phyloP scores from a whole-genome alignment of 2,329 filamentous ascomycete species.

The Paraphaeosphaeria minitans region DNA sequence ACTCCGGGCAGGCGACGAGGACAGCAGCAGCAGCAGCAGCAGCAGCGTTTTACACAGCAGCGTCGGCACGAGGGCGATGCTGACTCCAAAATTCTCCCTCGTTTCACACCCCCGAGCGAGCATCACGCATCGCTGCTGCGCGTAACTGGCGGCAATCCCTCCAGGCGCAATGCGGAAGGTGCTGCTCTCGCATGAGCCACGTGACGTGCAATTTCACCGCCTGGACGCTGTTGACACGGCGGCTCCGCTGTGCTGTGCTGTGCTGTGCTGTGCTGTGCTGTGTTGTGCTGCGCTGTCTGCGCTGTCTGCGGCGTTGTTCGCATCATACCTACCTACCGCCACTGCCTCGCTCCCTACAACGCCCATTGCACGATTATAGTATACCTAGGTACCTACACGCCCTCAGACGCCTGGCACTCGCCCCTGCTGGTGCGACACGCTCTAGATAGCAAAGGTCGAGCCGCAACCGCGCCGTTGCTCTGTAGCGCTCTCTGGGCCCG shows the following conservation, averaged over 20 bases:
- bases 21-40: not conserved
- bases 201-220: slow-evolving; percentile 2
- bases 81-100: not conserved
- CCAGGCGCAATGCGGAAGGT: slow-evolving; percentile 9
- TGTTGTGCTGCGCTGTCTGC: not conserved
- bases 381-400: no score
- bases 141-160: slow-evolving; percentile 8
- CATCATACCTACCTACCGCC: no score
- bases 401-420: not conserved
- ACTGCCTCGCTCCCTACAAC: no score
- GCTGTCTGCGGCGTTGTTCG: not conserved
- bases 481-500: not conserved
- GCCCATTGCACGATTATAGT: no score
- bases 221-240: no score
- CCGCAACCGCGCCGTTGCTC: slow-evolving; percentile 4
- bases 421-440: not conserved
- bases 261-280: not conserved
- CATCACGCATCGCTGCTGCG: slow-evolving; percentile 2
- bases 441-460: not conserved
- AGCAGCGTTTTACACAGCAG: not conserved
- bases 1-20: not conserved
- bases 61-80: not conserved
- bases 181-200: not conserved
- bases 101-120: not conserved
- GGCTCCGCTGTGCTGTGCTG: not conserved